phyloP scores from a whole-genome alignment of 441 rosid species.

The Eruca vesicaria region DNA sequence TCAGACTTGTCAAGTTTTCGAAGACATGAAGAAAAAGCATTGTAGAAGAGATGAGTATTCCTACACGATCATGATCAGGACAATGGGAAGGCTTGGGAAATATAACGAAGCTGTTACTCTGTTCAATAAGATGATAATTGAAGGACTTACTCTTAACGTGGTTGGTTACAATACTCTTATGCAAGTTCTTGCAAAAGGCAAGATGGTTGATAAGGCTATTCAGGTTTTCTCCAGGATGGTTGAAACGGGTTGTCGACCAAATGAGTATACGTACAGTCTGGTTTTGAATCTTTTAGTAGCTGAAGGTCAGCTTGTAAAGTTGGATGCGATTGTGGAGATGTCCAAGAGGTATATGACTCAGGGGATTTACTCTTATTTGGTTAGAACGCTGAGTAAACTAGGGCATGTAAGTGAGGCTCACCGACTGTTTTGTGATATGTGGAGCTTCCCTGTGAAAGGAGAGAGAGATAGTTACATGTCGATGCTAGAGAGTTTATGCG shows the following conservation, averaged over 20 bases:
- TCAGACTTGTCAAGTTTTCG: slow-evolving; percentile 65
- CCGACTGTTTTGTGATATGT: slow-evolving; percentile 84
- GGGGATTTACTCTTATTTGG: slow-evolving; percentile 72
- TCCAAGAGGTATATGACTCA: slow-evolving; percentile 72
- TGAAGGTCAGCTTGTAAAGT: slow-evolving; percentile 70
- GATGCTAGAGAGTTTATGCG: slow-evolving; percentile 79
- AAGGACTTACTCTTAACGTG: slow-evolving; percentile 56
- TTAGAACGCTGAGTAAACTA: slow-evolving; percentile 63
- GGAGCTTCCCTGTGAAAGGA: slow-evolving; percentile 81
- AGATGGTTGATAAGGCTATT: slow-evolving; percentile 65
- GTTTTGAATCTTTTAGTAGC: slow-evolving; percentile 65
- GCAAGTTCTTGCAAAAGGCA: slow-evolving; percentile 63
- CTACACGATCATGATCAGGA: slow-evolving; percentile 82
- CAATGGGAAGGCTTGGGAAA: slow-evolving; percentile 75
- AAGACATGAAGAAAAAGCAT: slow-evolving; percentile 74
- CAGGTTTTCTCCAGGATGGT: slow-evolving; percentile 72
- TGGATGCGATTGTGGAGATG: slow-evolving; percentile 67
- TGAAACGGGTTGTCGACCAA: slow-evolving; percentile 61
- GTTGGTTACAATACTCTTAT: slow-evolving; percentile 80
- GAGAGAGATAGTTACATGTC: slow-evolving; percentile 69
- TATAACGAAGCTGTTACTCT: slow-evolving; percentile 52
- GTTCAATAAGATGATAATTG: slow-evolving; percentile 70
- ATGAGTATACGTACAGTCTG: slow-evolving; percentile 72
- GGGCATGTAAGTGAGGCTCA: slow-evolving; percentile 92
- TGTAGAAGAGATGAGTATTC: slow-evolving; percentile 81